These are phyloP conservation scores for Pseudogymnoascus sp. DNA, from an alignment of 2,329 filamentous ascomycete species.

Conservation along the genomic window DNA sequence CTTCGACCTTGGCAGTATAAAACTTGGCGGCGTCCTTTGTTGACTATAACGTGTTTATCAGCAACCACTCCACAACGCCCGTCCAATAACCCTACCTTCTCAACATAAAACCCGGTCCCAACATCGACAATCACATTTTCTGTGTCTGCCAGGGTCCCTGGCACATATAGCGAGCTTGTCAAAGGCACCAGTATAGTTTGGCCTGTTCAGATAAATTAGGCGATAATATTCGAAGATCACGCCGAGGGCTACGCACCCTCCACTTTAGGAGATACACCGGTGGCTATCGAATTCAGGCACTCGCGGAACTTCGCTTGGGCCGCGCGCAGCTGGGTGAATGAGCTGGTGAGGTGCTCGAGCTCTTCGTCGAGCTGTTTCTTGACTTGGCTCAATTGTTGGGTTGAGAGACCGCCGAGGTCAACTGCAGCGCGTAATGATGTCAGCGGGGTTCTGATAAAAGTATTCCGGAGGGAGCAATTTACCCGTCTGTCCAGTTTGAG, in stretches of 20 bases:
- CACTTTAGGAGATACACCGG: constrained; percentile 40
- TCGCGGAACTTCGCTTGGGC: constrained; percentile 90
- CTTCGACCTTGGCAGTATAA: constrained; percentile 61
- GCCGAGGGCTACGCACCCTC: constrained; percentile 31
- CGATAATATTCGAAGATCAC: neutral
- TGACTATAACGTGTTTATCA: constrained; percentile 30
- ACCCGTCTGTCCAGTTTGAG: constrained; percentile 3
- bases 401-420: constrained; percentile 69
- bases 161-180: constrained; percentile 91
- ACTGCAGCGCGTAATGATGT: constrained; percentile 32
- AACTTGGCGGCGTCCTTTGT: constrained; percentile 57
- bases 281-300: constrained; percentile 70
- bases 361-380: constrained; percentile 97
- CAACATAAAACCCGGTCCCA: constrained; percentile 88
- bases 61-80: neutral
- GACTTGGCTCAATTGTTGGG: constrained; percentile 79
- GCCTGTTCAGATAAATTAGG: constrained; percentile 20
- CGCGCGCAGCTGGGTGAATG: constrained; percentile 81
- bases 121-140: constrained; percentile 83
- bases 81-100: constrained; percentile 57
- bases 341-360: constrained; percentile 85
- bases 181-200: constrained; percentile 79
- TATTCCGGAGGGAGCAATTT: neutral
- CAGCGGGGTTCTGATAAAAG: neutral
- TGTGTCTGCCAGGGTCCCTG: constrained; percentile 67